Conservation (phyloP, 139 green algal genomes). For the Micromonas pusilla region DNA sequence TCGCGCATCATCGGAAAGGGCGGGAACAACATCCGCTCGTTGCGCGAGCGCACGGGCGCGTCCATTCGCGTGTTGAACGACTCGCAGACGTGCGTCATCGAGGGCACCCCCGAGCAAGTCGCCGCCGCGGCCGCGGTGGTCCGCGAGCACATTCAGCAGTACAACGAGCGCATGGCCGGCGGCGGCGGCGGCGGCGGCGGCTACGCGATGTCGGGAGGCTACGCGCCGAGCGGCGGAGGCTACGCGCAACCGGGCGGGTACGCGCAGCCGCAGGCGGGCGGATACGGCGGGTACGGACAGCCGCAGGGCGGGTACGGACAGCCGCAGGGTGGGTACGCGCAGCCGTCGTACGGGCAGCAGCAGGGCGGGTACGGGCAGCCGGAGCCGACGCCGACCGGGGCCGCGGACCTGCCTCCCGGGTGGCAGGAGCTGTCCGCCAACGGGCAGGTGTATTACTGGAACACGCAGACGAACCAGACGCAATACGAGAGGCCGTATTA, state of each 20-base stretch:
- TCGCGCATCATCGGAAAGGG: constrained; percentile 20
- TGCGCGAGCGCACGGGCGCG: neutral
- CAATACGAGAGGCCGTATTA: constrained; percentile 55
- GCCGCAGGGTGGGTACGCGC: neutral
- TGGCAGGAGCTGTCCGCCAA: constrained; percentile 21
- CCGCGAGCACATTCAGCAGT: neutral
- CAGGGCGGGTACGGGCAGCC: neutral
- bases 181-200: no score
- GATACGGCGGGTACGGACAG: neutral
- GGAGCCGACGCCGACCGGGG: constrained; percentile 6
- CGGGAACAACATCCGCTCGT: constrained; percentile 8
- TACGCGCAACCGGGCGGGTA: neutral
- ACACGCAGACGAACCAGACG: constrained; percentile 62
- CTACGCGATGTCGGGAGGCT: neutral
- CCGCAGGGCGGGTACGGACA: constrained; percentile 8
- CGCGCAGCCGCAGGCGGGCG: constrained; percentile 2
- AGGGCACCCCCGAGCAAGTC: neutral
- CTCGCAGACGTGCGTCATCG: neutral
- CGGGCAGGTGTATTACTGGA: constrained; percentile 36
- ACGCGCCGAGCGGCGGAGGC: constrained; percentile 11
- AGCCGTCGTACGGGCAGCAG: neutral
- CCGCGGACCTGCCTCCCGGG: neutral
- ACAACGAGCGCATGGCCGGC: neutral
- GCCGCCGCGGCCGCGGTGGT: neutral
- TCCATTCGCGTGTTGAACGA: neutral